Evolutionary conservation across 2,329 filamentous ascomycete species (phyloP), one percentile per base, ranked within the genome.

Genomic region (Fusarium bulbicola): DNA sequence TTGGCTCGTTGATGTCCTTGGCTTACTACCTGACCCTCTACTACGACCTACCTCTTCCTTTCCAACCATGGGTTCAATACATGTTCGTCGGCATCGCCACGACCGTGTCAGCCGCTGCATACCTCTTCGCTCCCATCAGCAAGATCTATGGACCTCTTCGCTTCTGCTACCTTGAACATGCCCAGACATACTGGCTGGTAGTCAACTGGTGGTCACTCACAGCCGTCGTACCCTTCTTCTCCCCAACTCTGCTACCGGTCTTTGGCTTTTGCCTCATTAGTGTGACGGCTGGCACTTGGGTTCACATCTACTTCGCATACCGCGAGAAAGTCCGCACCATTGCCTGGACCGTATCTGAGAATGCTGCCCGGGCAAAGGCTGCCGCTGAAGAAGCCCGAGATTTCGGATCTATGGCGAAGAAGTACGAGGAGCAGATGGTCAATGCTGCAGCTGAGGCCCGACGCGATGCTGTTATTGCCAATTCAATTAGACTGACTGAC

Each of bases 181-280:
- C 70, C 2, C 70, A 72, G 16, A 72, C 70, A 14, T 72, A 72
- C 20, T 72, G 70, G 70, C 52, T 73, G 0, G 50, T 72, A 0
- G 40, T 73, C 4, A 73, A 72, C 16, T 72, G 70, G 70, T 73
- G 70, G 70, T 72, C 70, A 0, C 36, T 72, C 0, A 70, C 66
- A 1, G 60, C 70, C 4, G 36, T 72, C 2, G 42, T 72, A 0
- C 66, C 71, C 10, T 73, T 72, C 52, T 73, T 72, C 15, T 73
- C 60, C 2, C 70, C 60, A 0, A 26, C 47, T 1, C 52, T 72
- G 0, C 66, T 72, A 2, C 70, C 70, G 1, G n/a, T 66, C 6
- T 53, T 59, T 4, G 52, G 67, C 8, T 62, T 73, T 10, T 63
- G 65, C 0, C 65, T 72, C 1, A 47, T 73, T 1, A 53, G 70